Evolutionary conservation across 2,329 filamentous ascomycete genomes (phyloP), one percentile per base, ranked within the genome.

Genomic region (Cryoendolithus antarcticus): DNA sequence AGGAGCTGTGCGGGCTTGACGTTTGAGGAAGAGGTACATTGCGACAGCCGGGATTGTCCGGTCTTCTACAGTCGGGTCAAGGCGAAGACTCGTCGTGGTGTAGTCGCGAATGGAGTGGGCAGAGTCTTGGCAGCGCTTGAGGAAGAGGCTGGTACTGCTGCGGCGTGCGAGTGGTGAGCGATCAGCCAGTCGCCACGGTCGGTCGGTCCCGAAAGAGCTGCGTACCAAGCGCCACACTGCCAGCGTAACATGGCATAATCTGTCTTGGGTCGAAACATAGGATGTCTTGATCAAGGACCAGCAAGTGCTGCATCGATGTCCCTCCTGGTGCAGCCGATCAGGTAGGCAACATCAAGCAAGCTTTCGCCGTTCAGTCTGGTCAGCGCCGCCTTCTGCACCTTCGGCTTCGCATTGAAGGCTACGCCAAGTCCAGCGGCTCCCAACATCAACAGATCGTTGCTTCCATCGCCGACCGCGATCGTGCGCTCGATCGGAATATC

Each of bases 31-130:
- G 76, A 82, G 28, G 79, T 95, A n/a, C 70, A 62, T 31, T 98
- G 91, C 56, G 86, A 94, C 55, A 93, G 83, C 58, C 77, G 83
- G 57, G 89, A 94, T 61, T 98, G 91, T 56, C 82, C 88, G 0
- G 85, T 94, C 0, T 96, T 93, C 50, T 96, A 93, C 61, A 79
- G 79, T 27, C 64, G 85, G 9, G 71, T 75, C 38, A 81, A 77
- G 58, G 77, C 83, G 54, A 60, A 59, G 13, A 69, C 70, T 7
- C 67, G 59, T 36, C 38, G 67, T 36, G 53, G 55, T 33, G 62
- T 52, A 30, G 61, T 63, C 44, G 60, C 45, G 39, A 55, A 50
- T 30, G 53, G 63, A 27, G 50, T 63, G 4, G 62, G 61, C 31
- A 62, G 57, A 21, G 63, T 68, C 4, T 50, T 71, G 32, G 57